Conservation (phyloP, 306 rosid genomes). For the Corylus avellana region DNA sequence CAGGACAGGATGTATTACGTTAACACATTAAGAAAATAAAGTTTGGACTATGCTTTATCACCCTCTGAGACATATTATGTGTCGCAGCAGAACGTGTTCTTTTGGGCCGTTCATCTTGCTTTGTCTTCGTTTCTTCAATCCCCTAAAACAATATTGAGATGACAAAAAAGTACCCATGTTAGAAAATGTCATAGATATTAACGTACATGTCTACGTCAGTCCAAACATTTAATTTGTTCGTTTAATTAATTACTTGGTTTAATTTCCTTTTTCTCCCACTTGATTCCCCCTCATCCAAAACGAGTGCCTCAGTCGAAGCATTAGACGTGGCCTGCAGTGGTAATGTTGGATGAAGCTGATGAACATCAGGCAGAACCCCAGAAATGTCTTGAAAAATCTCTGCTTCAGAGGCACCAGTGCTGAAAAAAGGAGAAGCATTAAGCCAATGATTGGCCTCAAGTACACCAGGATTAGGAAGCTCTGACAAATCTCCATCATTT, state of each 20-base stretch:
- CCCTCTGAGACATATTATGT: conserved; percentile 25
- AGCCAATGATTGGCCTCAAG: not conserved
- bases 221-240: not conserved
- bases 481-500: not conserved
- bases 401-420: not conserved
- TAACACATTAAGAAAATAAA: not conserved
- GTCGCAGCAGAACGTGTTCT: conserved; percentile 5
- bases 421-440: not conserved
- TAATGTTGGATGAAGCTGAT: not conserved
- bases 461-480: not conserved
- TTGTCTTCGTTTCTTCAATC: not conserved
- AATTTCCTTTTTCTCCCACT: not conserved
- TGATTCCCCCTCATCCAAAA: not conserved
- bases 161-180: not conserved
- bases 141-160: not conserved
- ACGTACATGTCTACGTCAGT: not conserved
- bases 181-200: not conserved
- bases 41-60: not conserved
- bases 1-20: not conserved
- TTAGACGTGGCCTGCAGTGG: not conserved
- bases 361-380: not conserved
- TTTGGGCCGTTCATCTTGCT: not conserved
- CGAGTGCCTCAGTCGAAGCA: not conserved
- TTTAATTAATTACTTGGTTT: not conserved
- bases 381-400: not conserved